These are phyloP conservation scores for Alternaria sp. DNA, from an alignment of 2,329 filamentous ascomycete genomes.

Conservation along the genomic window DNA sequence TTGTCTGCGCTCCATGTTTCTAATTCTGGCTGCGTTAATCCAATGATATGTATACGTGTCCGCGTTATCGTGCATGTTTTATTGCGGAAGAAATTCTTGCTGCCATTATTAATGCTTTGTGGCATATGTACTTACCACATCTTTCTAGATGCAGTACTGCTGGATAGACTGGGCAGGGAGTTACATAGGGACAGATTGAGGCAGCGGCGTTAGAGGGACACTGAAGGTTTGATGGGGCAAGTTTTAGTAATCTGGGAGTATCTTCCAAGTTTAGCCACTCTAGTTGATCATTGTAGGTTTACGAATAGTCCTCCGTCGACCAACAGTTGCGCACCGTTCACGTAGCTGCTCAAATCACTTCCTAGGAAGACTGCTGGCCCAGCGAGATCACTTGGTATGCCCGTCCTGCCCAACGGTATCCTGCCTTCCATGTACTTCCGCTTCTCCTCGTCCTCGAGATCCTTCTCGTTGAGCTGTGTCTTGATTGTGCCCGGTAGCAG, in stretches of 20 bases:
- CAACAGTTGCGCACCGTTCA: slow-evolving; percentile 79
- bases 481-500: slow-evolving; percentile 82
- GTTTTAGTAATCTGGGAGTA: background rate
- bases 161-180: background rate
- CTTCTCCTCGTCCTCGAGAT: slow-evolving; percentile 77
- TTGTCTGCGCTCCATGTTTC: background rate
- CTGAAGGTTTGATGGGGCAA: too few relatives aligned
- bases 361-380: slow-evolving; percentile 88
- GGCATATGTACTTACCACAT: too few relatives aligned
- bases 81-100: background rate
- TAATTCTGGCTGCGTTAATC: background rate
- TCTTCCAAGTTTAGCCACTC: background rate
- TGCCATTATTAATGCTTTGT: too few relatives aligned
- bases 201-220: background rate
- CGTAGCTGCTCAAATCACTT: slow-evolving; percentile 68
- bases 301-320: slow-evolving; percentile 92
- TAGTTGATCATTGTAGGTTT: slow-evolving; percentile 63
- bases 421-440: slow-evolving; percentile 79
- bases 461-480: slow-evolving; percentile 85
- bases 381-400: slow-evolving; percentile 70
- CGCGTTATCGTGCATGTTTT: background rate
- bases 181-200: background rate
- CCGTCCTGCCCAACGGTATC: slow-evolving; percentile 70
- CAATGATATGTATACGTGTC: background rate
- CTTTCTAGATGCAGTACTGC: background rate